Percentiles rank a stretch among this genome's conserved stretches.
These are phyloP conservation scores for Pascua sp. DNA, from an alignment of 1,284 basidiomycete species.

Conservation along the genomic window DNA sequence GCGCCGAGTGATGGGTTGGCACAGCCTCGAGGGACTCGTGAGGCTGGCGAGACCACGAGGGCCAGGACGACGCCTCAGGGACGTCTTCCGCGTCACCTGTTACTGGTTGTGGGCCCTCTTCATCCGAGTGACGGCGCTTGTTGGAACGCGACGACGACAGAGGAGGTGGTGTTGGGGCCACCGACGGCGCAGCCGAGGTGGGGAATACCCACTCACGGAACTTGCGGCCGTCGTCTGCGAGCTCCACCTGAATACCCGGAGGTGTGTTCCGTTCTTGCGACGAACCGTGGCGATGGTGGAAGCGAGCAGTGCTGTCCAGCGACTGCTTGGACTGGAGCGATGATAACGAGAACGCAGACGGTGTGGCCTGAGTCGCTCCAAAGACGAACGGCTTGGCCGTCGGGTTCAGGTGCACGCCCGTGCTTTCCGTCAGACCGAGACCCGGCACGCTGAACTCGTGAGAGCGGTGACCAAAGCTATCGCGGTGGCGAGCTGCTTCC, in stretches of 20 bases:
- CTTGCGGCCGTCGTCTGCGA: slow-evolving; percentile 5
- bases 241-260: slow-evolving; percentile 1
- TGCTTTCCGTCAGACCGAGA: too few relatives aligned
- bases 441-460: too few relatives aligned
- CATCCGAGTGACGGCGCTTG: slow-evolving; percentile 6
- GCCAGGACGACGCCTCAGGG: neutral
- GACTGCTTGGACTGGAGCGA: too few relatives aligned
- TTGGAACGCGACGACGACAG: neutral
- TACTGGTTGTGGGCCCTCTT: neutral
- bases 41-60: neutral
- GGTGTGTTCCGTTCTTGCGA: too few relatives aligned
- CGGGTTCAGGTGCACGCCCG: slow-evolving; percentile 2
- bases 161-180: neutral
- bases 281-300: too few relatives aligned
- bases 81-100: neutral
- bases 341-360: neutral
- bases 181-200: neutral
- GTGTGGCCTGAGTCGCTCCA: neutral
- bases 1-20: neutral
- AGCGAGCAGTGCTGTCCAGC: too few relatives aligned
- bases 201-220: slow-evolving; percentile 19
- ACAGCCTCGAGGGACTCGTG: neutral
- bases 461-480: too few relatives aligned
- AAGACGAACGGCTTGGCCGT: slow-evolving; percentile 10
- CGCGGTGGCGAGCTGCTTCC: neutral